Evolutionary conservation across 23 red algal genomes (phyloP), one percentile per base, ranked within the genome.

Genomic region (Cyanidium caldarium): DNA sequence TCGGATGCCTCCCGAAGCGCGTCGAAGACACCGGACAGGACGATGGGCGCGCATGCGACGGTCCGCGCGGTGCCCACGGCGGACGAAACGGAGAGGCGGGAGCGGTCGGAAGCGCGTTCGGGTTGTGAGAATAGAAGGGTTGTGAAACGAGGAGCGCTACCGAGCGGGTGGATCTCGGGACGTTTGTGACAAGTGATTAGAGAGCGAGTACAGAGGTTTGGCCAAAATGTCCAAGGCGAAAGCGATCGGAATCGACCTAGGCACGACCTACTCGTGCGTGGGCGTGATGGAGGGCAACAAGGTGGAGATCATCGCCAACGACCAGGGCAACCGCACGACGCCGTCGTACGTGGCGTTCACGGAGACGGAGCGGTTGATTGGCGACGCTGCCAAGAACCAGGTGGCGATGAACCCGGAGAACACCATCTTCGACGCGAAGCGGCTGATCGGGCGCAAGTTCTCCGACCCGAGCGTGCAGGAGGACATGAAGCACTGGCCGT

Each of bases 301-400:
- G 23, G 87, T 94, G 30, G 87, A 94, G 46, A 94, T 94, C 57
- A 94, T 94, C 34, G 87, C 92, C 25, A 98, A 98, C 68, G 92
- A 98, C 57, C 92, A 98, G 76, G 92, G 92, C 0, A 98, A 98
- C 51, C 77, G 92, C 21, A 98, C 92, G 28, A 98, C 92, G 20
- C 92, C 92, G 35, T 98, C 92, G 20, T 98, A 85, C 65, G 92
- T 98, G 26, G 92, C 84, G 38, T 98, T 98, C 75, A 98, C 92
- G 19, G 92, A 98, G 69, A 74, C 70, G 45, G 92, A 98, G 58
- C 82, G 92, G 29, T 83, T 98, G 2, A 98, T 98, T 57, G 92
- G 92, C 35, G 92, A 98, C 41, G 80, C 92, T 12, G 92, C 92
- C 25, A 98, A 98, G 84, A 98, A 98, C 65, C 92, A 98, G 69